These are phyloP conservation scores for Verticillium klebahnii DNA, from an alignment of 2,329 filamentous ascomycete genomes.

Conservation along the genomic window DNA sequence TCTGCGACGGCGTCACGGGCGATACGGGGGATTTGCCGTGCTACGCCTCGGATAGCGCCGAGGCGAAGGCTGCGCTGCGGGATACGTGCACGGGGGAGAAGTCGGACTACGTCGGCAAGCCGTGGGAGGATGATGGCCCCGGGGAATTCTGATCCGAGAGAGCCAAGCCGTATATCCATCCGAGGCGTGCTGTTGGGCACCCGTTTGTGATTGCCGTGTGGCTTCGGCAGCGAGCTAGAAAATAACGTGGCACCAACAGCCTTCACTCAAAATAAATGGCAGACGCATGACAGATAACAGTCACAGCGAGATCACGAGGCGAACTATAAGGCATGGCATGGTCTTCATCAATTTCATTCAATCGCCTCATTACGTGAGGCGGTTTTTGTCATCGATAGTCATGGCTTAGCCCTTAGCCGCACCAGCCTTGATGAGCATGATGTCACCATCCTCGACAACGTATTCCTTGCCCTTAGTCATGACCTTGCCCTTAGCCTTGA, in stretches of 20 bases:
- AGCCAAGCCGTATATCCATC: too few species aligned
- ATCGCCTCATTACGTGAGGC: not conserved
- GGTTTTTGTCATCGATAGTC: conserved; percentile 10
- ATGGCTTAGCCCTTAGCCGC: conserved; percentile 63
- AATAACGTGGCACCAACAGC: too few species aligned
- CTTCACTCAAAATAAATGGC: too few species aligned
- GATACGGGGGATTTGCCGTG: conserved; percentile 26
- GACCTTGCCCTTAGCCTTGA: conserved; percentile 92
- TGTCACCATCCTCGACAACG: conserved; percentile 77
- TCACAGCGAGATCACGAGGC: not conserved
- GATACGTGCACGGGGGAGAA: conserved; percentile 19
- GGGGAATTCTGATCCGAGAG: not conserved
- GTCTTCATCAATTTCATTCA: conserved; percentile 2
- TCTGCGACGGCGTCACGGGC: conserved; percentile 43
- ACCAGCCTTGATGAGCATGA: conserved; percentile 84
- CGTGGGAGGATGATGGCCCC: not conserved
- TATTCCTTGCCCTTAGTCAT: conserved; percentile 99
- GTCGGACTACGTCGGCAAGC: not conserved
- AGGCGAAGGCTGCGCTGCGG: conserved; percentile 23
- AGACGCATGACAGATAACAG: too few species aligned
- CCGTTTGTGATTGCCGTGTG: too few species aligned
- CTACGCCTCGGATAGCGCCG: conserved; percentile 26
- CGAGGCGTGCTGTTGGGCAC: too few species aligned
- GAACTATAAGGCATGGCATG: too few species aligned
- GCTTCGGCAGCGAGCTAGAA: too few species aligned